Evolutionary conservation across 208 protist species (phyloP).

Genomic region (Zelonia costaricensis): DNA sequence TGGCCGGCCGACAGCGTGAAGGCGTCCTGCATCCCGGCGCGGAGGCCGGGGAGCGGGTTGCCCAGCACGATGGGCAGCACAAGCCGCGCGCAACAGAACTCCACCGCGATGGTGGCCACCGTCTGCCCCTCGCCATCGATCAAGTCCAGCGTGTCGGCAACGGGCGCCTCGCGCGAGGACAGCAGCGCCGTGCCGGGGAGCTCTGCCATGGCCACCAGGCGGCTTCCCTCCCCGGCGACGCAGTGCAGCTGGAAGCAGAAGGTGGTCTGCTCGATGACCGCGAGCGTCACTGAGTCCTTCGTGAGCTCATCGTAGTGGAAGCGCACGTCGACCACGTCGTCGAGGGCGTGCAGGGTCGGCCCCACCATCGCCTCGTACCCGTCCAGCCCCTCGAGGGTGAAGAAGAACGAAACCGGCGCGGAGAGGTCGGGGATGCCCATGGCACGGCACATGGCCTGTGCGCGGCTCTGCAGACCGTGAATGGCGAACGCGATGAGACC

Average conservation of each 20-base stretch:
- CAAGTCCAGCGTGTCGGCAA: slow-evolving; percentile 50
- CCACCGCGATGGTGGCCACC: slow-evolving; percentile 46
- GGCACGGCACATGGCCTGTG: slow-evolving; percentile 29
- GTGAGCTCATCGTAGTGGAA: slow-evolving; percentile 73
- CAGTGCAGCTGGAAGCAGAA: slow-evolving; percentile 82
- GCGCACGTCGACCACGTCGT: slow-evolving; percentile 62
- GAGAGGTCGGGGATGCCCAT: slow-evolving; percentile 35
- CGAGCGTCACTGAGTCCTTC: slow-evolving; percentile 56
- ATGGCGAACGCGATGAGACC: slow-evolving; percentile 66
- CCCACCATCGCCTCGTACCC: slow-evolving; percentile 84
- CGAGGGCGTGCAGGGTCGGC: slow-evolving; percentile 55
- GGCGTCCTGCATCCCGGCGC: not conserved
- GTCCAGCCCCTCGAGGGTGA: slow-evolving; percentile 71
- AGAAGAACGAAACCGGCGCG: slow-evolving; percentile 56
- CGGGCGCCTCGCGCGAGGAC: slow-evolving; percentile 39
- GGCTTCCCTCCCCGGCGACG: slow-evolving; percentile 23
- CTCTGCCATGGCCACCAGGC: slow-evolving; percentile 79
- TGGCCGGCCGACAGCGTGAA: slow-evolving; percentile 37
- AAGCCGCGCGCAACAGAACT: slow-evolving; percentile 55
- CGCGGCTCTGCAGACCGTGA: slow-evolving; percentile 45
- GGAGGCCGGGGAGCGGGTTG: slow-evolving; percentile 15
- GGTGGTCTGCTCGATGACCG: slow-evolving; percentile 46
- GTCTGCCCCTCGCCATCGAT: slow-evolving; percentile 45
- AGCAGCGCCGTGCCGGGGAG: slow-evolving; percentile 62
- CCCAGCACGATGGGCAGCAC: slow-evolving; percentile 74